These are phyloP conservation scores for Diplodia mutila DNA, from an alignment of 2,329 filamentous ascomycete species.

Conservation along the genomic window DNA sequence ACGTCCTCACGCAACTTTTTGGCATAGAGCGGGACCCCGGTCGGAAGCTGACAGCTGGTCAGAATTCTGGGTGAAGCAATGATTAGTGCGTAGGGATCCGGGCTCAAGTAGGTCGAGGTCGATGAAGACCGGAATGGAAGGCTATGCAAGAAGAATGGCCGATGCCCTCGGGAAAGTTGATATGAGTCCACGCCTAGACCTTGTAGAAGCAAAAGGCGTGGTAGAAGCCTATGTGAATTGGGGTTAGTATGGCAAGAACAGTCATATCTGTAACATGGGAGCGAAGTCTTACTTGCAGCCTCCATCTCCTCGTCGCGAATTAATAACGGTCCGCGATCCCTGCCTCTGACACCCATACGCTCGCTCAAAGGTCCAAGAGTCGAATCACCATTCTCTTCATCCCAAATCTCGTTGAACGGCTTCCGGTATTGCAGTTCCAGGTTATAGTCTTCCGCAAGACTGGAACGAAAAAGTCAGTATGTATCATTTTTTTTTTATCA, in stretches of 20 bases:
- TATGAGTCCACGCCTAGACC: constrained; percentile 56
- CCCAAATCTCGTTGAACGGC: constrained; percentile 88
- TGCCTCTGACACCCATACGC: constrained; percentile 88
- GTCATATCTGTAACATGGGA: background rate
- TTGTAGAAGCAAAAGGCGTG: constrained; percentile 97
- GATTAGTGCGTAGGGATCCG: background rate
- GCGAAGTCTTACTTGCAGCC: constrained; percentile 64
- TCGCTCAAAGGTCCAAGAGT: constrained; percentile 84
- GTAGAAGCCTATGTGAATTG: constrained; percentile 68
- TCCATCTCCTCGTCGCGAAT: constrained; percentile 90
- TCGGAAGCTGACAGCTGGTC: background rate
- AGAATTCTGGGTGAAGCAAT: background rate
- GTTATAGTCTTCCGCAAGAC: constrained; percentile 90
- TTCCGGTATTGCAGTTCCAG: constrained; percentile 94
- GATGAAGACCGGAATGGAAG: background rate
- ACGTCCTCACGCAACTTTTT: background rate
- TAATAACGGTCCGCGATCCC: constrained; percentile 66
- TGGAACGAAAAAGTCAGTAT: constrained; percentile 27
- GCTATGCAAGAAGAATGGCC: background rate
- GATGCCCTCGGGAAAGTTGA: background rate
- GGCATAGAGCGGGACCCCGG: background rate
- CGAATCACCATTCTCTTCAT: constrained; percentile 82
- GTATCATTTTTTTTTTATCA: background rate
- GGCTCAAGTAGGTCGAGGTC: background rate
- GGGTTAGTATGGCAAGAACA: constrained; percentile 24